Base-by-base conservation (phyloP, 2,329 filamentous ascomycete species). In the Shiraia bambusicola region DNA sequence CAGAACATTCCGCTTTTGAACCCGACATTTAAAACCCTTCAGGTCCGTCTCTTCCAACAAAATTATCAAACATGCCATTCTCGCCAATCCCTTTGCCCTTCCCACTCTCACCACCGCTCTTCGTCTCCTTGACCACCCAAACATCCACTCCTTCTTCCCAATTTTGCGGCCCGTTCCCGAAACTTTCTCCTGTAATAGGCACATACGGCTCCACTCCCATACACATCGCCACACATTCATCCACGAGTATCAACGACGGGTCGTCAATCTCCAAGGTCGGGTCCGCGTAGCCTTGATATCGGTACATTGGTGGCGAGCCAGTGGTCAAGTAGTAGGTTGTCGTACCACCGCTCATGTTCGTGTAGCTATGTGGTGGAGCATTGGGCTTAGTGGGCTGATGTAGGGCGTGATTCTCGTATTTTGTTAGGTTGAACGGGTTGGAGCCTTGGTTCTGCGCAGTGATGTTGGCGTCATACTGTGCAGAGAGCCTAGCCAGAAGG, bases 211-310 rank as follows among this genome's bases (percentile, higher is more conserved):
- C 34, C 6, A 29, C 17, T 7, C 50, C 52, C 36, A 15, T 42
- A 28, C 45, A 52, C 6, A 32, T 17, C 5, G 40, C 55, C 33
- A 57, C 45, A 40, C 45, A 51, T 31, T 60, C 56, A 40, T 58
- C 53, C 30, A 57, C 2, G 4, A 54, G 6, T n/a, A 34, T 33
- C 16, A 46, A 40, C 13, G 31, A 41, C 12, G 45, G 45, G 0
- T 31, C 9, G 14, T 28, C 14, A 0, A 36, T 15, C 9, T 19
- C 2, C 51, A 58, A 37, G 1, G 36, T 37, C 6, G 37, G 37
- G 14, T 60, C 56, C 0, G 27, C 41, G 5, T 46, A 45, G 1
- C 50, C 55, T 2, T 28, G n/a, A 13, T 45, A 32, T 11, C 55
- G 35, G 11, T 28, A 6, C 1, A 58, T 37, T 2, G 48, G 51